Evolutionary conservation across 2,329 filamentous ascomycete genomes (phyloP).

Genomic region (Botryotinia convoluta): DNA sequence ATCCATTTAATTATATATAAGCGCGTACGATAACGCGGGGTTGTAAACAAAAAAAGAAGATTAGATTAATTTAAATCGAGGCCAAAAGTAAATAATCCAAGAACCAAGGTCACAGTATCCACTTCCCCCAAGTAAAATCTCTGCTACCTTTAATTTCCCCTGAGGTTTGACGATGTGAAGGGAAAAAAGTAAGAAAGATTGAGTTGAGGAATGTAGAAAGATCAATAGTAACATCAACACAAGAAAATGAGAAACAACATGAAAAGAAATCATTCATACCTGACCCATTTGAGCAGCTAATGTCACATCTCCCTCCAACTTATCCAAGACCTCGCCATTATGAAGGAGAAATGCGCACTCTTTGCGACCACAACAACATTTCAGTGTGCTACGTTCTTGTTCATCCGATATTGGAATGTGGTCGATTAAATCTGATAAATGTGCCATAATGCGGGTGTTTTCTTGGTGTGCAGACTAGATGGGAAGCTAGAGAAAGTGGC

Average conservation of each 20-base stretch:
- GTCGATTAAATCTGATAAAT: slow-evolving; percentile 20
- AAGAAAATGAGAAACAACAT: background rate
- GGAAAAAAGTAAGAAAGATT: background rate
- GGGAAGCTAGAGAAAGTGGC: slow-evolving; percentile 6
- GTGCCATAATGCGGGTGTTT: slow-evolving; percentile 8
- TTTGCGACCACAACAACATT: slow-evolving; percentile 81
- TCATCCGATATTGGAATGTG: slow-evolving; percentile 30
- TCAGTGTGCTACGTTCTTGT: slow-evolving; percentile 14
- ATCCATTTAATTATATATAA: slow-evolving; percentile 11
- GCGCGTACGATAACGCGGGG: slow-evolving; percentile 13
- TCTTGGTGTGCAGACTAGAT: background rate
- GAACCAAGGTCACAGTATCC: slow-evolving; percentile 8
- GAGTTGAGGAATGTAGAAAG: slow-evolving; percentile 7
- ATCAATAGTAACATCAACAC: slow-evolving; percentile 24
- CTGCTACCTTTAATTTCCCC: slow-evolving; percentile 16
- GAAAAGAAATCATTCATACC: slow-evolving; percentile 60
- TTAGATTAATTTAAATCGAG: slow-evolving; percentile 18
- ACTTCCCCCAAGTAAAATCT: slow-evolving; percentile 9
- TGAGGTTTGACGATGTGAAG: background rate
- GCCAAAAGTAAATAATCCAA: background rate
- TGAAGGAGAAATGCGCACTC: slow-evolving; percentile 79
- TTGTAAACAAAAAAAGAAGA: slow-evolving; percentile 14
- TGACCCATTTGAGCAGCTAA: slow-evolving; percentile 86
- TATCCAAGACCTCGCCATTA: slow-evolving; percentile 74
- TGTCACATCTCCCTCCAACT: slow-evolving; percentile 82